Base-by-base conservation (phyloP, 306 rosid species). In the Medicago ruthenica region DNA sequence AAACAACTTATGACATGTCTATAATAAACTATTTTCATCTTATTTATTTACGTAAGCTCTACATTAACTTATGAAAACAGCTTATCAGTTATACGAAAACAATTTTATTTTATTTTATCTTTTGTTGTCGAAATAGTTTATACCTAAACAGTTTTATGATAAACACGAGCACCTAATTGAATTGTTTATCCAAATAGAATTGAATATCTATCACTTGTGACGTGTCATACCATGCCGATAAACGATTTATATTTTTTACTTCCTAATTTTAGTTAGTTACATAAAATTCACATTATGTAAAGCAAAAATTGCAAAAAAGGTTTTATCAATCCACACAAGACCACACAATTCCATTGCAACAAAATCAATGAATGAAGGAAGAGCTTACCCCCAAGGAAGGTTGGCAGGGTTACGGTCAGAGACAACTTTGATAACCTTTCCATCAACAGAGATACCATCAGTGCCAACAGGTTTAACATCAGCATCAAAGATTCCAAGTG, bases 381-480 rank as follows among this genome's bases (percentile, higher is more conserved):
- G n/a, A 14, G 63, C 93, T 82, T 87, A 95, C 99, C 83, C 83
- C 99, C 99, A 95, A 6, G 99, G 99, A 36, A 92, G 97, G 76
- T 86, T 80, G 68, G 14, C 16, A 17, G 99, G 99, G 87, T 95
- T 90, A 51, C 97, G 90, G 85, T 80, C 7, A 0, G 97, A 86
- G 69, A 95, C 99, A 22, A 95, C 99, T 85, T 95, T 66, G 87
- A 95, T 89, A 85, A 88, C 39, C 77, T 95, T 89, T 37, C 99
- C 99, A 71, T 95, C 99, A 11, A 95, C 97, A 0, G 97, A 92
- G 79, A 95, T 88, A 48, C 81, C 92, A 4, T 64, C 60, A 18
- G 78, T 85, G 0, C 97, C 97, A 18, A 36, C 86, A 55, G 99
- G 97, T 82, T 95, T 92, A 78, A 95, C 99, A 36, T 90, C 96